Evolutionary conservation across 441 rosid species (phyloP), one percentile per base, ranked within the genome.

Genomic region (Aquilaria agallochum): DNA sequence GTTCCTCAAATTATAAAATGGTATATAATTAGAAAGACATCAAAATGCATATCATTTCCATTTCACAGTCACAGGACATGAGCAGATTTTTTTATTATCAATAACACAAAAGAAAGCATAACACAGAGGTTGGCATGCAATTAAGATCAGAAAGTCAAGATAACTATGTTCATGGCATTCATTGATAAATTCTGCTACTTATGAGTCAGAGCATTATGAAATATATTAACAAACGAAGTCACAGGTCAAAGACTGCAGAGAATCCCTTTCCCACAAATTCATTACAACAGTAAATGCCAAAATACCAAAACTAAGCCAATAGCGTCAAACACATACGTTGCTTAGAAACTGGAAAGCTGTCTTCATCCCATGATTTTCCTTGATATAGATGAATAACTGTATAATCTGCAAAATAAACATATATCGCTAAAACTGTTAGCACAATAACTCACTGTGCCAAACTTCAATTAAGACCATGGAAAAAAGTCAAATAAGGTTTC

Each of bases 321-420:
- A n/a, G 44, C n/a, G 46, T 15, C 55, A 49, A 68, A 74, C 54
- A 33, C 84, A 46, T 85, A 96, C 99, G 80, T 86, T 84, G 80
- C 90, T 86, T 76, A 96, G 71, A 77, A 96, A 96, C 78, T 83
- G 89, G 74, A 93, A 90, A 80, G 99, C 97, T 63, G 80, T 76
- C 68, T 65, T 88, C 63, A 74, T 79, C 70, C 90, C 97, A 42
- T 86, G 82, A 78, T 84, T 92, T 80, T 96, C 97, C 84, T 93
- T 80, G 66, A 87, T 71, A 79, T 90, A 87, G 64, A 80, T 60
- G 80, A 96, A 96, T 63, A 96, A 96, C 58, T 84, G 85, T 73
- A 90, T 96, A 52, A 89, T 83, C 98, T 96, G 90, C 92, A 74
- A 73, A 75, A 71, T 14, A 68, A 56, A 66, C 56, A 71, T 51